Evolutionary conservation across 768 basidiomycete species (phyloP).

Genomic region (Brasilioporus rufonigricans): DNA sequence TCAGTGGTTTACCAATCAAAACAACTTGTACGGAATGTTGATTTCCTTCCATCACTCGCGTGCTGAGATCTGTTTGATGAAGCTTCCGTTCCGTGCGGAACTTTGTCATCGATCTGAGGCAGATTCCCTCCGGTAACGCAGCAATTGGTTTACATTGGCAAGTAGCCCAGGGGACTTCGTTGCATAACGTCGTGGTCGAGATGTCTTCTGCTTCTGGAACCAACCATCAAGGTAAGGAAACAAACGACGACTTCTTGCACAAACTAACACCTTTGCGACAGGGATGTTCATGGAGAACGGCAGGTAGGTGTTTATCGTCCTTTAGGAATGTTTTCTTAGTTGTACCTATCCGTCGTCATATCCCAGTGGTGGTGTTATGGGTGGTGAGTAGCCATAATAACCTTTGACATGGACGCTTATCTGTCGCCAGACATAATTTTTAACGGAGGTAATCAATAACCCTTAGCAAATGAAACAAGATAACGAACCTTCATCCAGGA

Average conservation of each 20-base stretch:
- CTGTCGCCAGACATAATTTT: conserved; percentile 36
- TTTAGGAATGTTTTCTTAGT: too few relatives aligned
- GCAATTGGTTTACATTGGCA: conserved; percentile 84
- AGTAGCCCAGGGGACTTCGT: conserved; percentile 71
- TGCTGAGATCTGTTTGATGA: conserved; percentile 2
- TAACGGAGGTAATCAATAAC: conserved; percentile 34
- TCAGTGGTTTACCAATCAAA: conserved; percentile 23
- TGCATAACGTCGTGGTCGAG: conserved; percentile 67
- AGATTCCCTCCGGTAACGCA: conserved; percentile 46
- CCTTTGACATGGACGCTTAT: background rate
- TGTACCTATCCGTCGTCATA: background rate
- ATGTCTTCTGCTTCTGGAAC: conserved; percentile 66
- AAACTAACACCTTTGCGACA: conserved; percentile 2
- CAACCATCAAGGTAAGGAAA: conserved; percentile 59
- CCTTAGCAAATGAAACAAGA: background rate
- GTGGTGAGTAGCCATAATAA: conserved; percentile 41
- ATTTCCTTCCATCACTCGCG: background rate
- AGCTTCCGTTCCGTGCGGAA: conserved; percentile 74
- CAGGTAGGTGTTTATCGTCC: conserved; percentile 28
- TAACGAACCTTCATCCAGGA: conserved; percentile 19
- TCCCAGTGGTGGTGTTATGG: conserved; percentile 45
- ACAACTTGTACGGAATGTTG: conserved; percentile 21
- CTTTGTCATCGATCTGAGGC: conserved; percentile 66
- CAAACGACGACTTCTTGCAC: background rate
- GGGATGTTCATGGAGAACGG: conserved; percentile 79